Percentiles rank a stretch among this genome's conserved stretches.
phyloP scores from a whole-genome alignment of 192 early-diverging fungal genomes.

The Rhizophagus sp. region DNA sequence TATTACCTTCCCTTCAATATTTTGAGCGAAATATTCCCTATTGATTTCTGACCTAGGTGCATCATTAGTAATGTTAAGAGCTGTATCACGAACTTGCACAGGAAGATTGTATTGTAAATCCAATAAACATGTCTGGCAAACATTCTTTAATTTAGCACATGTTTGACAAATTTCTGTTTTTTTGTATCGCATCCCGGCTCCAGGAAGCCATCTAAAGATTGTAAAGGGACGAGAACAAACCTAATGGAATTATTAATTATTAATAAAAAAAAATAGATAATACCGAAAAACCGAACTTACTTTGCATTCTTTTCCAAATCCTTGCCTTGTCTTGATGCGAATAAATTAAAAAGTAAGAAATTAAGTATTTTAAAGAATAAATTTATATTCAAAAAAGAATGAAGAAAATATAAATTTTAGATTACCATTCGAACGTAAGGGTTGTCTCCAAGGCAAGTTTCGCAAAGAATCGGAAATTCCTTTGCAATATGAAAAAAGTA shows the following conservation, averaged over 20 bases:
- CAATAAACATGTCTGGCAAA: slow-evolving; percentile 95
- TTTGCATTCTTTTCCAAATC: slow-evolving; percentile 77
- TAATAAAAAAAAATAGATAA: not conserved
- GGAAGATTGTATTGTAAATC: slow-evolving; percentile 96
- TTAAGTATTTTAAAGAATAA: not conserved
- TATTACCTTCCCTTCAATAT: slow-evolving; percentile 65
- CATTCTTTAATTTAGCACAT: slow-evolving; percentile 98
- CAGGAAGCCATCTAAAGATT: slow-evolving; percentile 95
- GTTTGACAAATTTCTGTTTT: slow-evolving; percentile 99
- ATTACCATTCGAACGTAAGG: slow-evolving; percentile 98
- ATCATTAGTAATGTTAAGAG: slow-evolving; percentile 70
- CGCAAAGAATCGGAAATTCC: slow-evolving; percentile 91
- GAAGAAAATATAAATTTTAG: not conserved
- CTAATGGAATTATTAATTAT: slow-evolving; percentile 25
- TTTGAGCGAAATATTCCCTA: slow-evolving; percentile 83
- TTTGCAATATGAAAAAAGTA: slow-evolving; percentile 19
- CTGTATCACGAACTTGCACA: slow-evolving; percentile 89
- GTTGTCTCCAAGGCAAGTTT: slow-evolving; percentile 96
- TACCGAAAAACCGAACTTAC: slow-evolving; percentile 27
- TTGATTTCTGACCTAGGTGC: slow-evolving; percentile 88
- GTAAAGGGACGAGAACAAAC: slow-evolving; percentile 93
- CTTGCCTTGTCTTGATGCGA: slow-evolving; percentile 60
- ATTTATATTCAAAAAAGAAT: not conserved
- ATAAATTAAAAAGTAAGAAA: not conserved
- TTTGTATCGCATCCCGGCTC: slow-evolving; percentile 92